A percentile compares a stretch with the other conserved stretches of the same genome.
Conservation (phyloP, 2,329 filamentous ascomycete species). For the Neofusicoccum parvum region DNA sequence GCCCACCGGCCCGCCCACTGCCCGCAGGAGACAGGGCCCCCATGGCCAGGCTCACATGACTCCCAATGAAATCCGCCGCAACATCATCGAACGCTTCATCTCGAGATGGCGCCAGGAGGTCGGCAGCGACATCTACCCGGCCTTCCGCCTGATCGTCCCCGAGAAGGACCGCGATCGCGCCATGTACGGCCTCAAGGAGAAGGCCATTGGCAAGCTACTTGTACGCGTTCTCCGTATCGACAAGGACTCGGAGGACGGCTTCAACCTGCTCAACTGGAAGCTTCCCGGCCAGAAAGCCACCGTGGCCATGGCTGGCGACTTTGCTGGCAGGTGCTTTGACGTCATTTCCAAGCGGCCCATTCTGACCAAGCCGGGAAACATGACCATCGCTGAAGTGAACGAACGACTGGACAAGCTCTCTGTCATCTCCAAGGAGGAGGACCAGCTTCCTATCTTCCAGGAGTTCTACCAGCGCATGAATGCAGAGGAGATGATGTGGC, state of each 20-base stretch:
- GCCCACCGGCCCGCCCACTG: constrained; percentile 57
- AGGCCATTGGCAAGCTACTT: constrained; percentile 83
- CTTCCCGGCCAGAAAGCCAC: constrained; percentile 70
- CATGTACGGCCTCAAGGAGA: constrained; percentile 94
- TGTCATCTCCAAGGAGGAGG: constrained; percentile 74
- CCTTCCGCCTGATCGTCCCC: constrained; percentile 85
- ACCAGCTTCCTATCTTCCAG: constrained; percentile 79
- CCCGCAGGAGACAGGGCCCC: constrained; percentile 62
- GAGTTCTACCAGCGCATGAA: constrained; percentile 91
- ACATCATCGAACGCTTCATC: constrained; percentile 86
- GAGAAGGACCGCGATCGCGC: constrained; percentile 90
- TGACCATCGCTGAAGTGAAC: constrained; percentile 91
- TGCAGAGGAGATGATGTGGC: constrained; percentile 88
- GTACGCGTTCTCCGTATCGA: constrained; percentile 92
- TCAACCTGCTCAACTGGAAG: constrained; percentile 88
- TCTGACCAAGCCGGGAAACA: constrained; percentile 69
- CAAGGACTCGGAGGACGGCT: constrained; percentile 85
- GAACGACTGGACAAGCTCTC: constrained; percentile 78
- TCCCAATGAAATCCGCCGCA: constrained; percentile 75
- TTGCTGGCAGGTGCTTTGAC: constrained; percentile 85
- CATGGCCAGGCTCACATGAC: constrained; percentile 62
- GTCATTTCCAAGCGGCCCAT: constrained; percentile 83
- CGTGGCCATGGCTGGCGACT: constrained; percentile 78
- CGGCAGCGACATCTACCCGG: constrained; percentile 90
- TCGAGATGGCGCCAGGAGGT: constrained; percentile 84